Conservation (phyloP, 768 basidiomycete genomes). For the Xerocomellus chrysenteron region DNA sequence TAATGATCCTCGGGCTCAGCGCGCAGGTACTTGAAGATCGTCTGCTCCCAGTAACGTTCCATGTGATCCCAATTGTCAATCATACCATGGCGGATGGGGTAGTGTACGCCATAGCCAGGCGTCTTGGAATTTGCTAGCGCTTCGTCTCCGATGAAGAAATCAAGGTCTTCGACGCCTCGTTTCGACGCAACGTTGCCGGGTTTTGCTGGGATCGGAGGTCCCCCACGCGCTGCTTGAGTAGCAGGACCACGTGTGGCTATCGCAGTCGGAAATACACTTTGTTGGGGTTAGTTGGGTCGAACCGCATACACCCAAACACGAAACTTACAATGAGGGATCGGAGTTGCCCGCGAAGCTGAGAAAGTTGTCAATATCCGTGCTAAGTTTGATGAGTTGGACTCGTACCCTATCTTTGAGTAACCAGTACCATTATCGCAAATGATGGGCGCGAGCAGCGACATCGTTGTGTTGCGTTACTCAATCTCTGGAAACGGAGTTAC, state of each 20-base stretch:
- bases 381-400: background rate
- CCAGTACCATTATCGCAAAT: conserved; percentile 99
- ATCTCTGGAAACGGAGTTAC: conserved; percentile 11
- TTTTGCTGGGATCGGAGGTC: conserved; percentile 78
- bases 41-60: conserved; percentile 99
- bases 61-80: conserved; percentile 99
- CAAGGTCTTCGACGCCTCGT: conserved; percentile 96
- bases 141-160: conserved; percentile 99
- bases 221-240: conserved; percentile 55
- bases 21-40: conserved; percentile 98
- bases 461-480: conserved; percentile 31
- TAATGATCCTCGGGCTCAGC: conserved; percentile 99
- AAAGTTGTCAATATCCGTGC: conserved; percentile 10
- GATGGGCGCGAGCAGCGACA: conserved; percentile 89
- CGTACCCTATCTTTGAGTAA: conserved; percentile 94
- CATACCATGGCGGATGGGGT: conserved; percentile 96
- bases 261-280: conserved; percentile 94
- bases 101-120: conserved; percentile 88
- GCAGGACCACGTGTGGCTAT: conserved; percentile 84
- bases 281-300: conserved; percentile 5
- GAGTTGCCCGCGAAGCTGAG: conserved; percentile 95
- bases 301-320: background rate
- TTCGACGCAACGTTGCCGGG: conserved; percentile 93
- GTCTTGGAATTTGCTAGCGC: conserved; percentile 95
- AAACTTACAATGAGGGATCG: conserved; percentile 91